Evolutionary conservation across 192 early-diverging fungal genomes (phyloP), one percentile per base, ranked within the genome.

Genomic region (Spizellomyces punctatus): DNA sequence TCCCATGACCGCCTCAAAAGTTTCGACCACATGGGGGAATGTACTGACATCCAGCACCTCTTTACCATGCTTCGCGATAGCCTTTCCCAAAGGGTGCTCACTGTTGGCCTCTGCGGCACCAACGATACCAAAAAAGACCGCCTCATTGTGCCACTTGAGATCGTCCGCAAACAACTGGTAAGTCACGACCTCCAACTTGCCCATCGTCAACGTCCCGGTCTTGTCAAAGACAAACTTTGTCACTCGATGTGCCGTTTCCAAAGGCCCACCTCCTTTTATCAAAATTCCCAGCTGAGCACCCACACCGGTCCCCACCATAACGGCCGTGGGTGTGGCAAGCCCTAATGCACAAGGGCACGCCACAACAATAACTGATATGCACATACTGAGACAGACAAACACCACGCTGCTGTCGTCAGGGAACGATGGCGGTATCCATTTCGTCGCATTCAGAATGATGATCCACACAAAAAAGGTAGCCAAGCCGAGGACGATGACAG

Each of bases 241-340:
- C 12, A 99, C 82, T 46, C 82, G 82, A 66, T 91, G 89, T 6
- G 93, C 93, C 6, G 82, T 84, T 69, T 96, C 94, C 56, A 99
- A 77, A 10, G 93, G 89, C 55, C 78, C 89, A 19, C 94, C 97
- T 41, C 95, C 93, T 84, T 99, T 99, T 82, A 99, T 97, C 66
- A 99, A 80, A 64, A 99, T 93, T 27, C 97, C 97, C 56, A 94
- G 81, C 69, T 95, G 86, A 6, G 97, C 97, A 21, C 95, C 96
- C 2, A 99, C 91, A 17, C 97, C 97, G 0, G 97, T 98, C 27
- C 96, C 97, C 7, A 97, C 97, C 96, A 99, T 98, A 14, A 99
- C 93, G 0, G 96, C 97, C 0, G 97, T 99, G 9, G 97, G 97
- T 5, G 94, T 96, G 48, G 95, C 92, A 22, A 99, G 85, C 17